Conservation (phyloP, 495 filamentous ascomycete genomes). For the Lasiosphaeria hispida region DNA sequence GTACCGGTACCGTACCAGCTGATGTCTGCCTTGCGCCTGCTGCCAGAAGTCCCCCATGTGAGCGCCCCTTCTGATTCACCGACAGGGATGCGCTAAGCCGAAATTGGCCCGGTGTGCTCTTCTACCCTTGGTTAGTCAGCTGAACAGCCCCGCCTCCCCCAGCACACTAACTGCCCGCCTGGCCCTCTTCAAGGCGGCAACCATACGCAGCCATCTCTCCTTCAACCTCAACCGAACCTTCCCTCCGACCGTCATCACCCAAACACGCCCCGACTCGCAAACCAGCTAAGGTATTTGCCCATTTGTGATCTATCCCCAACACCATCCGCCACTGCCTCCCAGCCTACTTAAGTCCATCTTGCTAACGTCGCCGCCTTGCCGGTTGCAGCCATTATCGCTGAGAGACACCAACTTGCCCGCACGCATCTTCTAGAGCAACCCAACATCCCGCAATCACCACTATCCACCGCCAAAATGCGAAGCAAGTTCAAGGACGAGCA, state of each 20-base stretch:
- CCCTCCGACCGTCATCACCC: conserved; percentile 9
- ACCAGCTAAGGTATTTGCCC: background rate
- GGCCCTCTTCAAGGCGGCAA: conserved; percentile 27
- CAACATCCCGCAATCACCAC: conserved; percentile 2
- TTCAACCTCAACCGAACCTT: conserved; percentile 13
- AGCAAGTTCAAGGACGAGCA: conserved; percentile 99
- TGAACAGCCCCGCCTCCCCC: conserved; percentile 30
- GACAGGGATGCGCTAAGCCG: conserved; percentile 13
- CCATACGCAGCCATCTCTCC: conserved; percentile 14
- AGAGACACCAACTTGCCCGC: background rate
- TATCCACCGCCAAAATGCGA: conserved; percentile 64
- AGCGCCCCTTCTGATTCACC: conserved; percentile 32
- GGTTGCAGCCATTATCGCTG: background rate
- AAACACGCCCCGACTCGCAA: background rate
- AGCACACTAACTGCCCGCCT: conserved; percentile 12
- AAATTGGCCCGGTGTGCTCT: conserved; percentile 3
- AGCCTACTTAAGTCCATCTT: background rate
- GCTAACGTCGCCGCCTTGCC: background rate
- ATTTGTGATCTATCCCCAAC: background rate
- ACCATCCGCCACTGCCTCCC: background rate
- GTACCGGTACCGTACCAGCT: conserved; percentile 8
- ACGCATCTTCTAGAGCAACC: conserved; percentile 1
- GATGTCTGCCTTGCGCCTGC: background rate
- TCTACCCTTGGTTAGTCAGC: conserved; percentile 27
- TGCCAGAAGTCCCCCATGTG: conserved; percentile 21